Evolutionary conservation across 2,329 filamentous ascomycete genomes (phyloP).

Genomic region (Rhexocercosporidium sp.): DNA sequence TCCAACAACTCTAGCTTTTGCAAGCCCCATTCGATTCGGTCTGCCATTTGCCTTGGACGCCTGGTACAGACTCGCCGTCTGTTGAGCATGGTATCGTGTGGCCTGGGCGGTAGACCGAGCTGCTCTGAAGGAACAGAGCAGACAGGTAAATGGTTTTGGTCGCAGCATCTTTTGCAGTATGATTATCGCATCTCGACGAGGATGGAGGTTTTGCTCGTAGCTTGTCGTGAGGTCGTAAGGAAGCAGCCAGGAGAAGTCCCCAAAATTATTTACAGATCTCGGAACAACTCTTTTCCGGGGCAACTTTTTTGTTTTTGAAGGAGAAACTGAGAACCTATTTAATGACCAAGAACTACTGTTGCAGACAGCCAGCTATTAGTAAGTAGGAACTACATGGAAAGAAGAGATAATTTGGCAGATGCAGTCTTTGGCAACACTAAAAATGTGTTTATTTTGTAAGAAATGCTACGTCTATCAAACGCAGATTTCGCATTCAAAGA

Average conservation of each 20-base stretch:
- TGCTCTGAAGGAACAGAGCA: constrained; percentile 38
- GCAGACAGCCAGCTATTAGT: too few species aligned
- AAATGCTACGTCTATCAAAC: too few species aligned
- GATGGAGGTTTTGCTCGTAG: neutral
- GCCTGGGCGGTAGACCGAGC: constrained; percentile 16
- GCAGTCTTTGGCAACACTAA: too few species aligned
- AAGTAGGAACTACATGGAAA: too few species aligned
- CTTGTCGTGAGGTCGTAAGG: neutral
- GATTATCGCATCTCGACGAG: constrained; percentile 22
- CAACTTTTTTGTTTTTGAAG: too few species aligned
- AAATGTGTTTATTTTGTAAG: too few species aligned
- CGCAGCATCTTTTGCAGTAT: constrained; percentile 34
- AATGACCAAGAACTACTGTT: too few species aligned
- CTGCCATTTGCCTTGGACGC: constrained; percentile 20
- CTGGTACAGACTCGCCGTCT: constrained; percentile 38
- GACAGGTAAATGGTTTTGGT: constrained; percentile 34
- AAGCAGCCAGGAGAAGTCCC: neutral
- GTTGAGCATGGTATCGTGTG: constrained; percentile 28
- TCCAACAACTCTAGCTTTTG: constrained; percentile 32
- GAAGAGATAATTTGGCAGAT: too few species aligned
- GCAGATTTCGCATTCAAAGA: too few species aligned
- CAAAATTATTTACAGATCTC: neutral
- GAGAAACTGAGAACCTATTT: too few species aligned
- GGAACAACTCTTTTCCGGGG: constrained; percentile 10
- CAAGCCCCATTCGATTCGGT: constrained; percentile 38